A percentile compares a stretch with the other conserved stretches of the same genome.
phyloP scores from a whole-genome alignment of 805 yeast genomes.

The Cyberlindnera mississippiensis region DNA sequence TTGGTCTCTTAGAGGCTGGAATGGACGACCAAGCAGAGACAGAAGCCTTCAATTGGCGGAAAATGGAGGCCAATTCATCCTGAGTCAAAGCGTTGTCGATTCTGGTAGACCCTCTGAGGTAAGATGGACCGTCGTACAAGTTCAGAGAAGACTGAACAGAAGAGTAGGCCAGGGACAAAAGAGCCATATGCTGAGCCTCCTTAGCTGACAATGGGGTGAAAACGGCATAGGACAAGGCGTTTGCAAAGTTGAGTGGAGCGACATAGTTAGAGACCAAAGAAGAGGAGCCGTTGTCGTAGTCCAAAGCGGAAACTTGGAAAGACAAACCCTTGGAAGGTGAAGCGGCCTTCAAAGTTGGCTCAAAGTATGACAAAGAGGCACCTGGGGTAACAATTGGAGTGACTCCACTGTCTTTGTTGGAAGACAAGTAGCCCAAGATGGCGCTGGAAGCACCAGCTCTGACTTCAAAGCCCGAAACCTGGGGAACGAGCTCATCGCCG shows the following conservation, averaged over 20 bases:
- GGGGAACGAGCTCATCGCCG: slow-evolving; percentile 55
- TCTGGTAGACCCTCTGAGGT: slow-evolving; percentile 41
- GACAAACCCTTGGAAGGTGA: slow-evolving; percentile 48
- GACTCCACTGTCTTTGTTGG: slow-evolving; percentile 29
- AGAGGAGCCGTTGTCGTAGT: slow-evolving; percentile 52
- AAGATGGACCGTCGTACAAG: slow-evolving; percentile 77
- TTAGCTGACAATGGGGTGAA: slow-evolving; percentile 58
- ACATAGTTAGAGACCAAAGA: slow-evolving; percentile 61
- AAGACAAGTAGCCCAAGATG: slow-evolving; percentile 62
- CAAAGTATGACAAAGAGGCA: slow-evolving; percentile 64
- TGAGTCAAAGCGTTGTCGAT: slow-evolving; percentile 42
- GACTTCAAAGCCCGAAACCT: slow-evolving; percentile 56
- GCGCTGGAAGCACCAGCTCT: slow-evolving; percentile 83
- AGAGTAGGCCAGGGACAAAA: slow-evolving; percentile 62
- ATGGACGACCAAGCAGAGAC: slow-evolving; percentile 24
- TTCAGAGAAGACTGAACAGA: slow-evolving; percentile 54
- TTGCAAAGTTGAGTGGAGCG: slow-evolving; percentile 57
- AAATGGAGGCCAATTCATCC: slow-evolving; percentile 34
- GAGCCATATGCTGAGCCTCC: slow-evolving; percentile 66
- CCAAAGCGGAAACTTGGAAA: slow-evolving; percentile 73
- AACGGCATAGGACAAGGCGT: slow-evolving; percentile 60
- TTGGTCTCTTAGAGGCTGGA: slow-evolving; percentile 36
- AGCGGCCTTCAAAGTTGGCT: slow-evolving; percentile 44
- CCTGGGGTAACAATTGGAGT: slow-evolving; percentile 57
- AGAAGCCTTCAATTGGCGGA: slow-evolving; percentile 35